These are phyloP conservation scores for Phytophthora citrophthora DNA, from an alignment of 352 stramenopile genomes.

Conservation along the genomic window DNA sequence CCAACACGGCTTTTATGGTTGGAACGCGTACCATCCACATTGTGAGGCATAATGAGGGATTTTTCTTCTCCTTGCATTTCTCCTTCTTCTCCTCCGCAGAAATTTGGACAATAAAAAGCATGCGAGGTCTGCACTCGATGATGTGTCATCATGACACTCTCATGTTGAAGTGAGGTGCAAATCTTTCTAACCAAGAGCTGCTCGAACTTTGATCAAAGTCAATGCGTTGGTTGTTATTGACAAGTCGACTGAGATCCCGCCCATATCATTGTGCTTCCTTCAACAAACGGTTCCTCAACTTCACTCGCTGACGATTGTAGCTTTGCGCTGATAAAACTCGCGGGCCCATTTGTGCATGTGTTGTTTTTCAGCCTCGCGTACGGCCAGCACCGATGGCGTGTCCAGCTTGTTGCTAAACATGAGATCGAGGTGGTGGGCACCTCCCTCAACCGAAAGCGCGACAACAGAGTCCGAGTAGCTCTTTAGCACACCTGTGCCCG, in stretches of 20 bases:
- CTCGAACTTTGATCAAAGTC: not conserved
- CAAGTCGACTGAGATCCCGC: constrained; percentile 1
- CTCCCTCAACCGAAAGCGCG: constrained; percentile 67
- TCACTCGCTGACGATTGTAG: constrained; percentile 25
- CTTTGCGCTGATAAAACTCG: constrained; percentile 55
- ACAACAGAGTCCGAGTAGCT: constrained; percentile 75
- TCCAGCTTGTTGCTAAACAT: constrained; percentile 92
- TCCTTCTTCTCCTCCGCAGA: not conserved
- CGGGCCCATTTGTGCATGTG: constrained; percentile 86
- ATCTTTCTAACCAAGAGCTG: not conserved
- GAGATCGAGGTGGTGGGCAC: constrained; percentile 91
- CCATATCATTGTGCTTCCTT: constrained; percentile 1
- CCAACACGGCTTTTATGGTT: not conserved
- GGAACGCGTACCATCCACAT: not conserved
- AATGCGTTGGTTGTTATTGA: constrained; percentile 8
- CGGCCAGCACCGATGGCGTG: constrained; percentile 68
- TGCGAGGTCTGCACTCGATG: not conserved
- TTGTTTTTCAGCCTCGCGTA: constrained; percentile 72
- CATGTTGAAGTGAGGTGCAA: constrained; percentile 17
- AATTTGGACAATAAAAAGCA: constrained; percentile 16
- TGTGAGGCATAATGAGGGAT: not conserved
- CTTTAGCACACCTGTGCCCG: constrained; percentile 84
- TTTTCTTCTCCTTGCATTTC: constrained; percentile 14
- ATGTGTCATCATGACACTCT: constrained; percentile 23
- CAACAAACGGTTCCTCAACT: not conserved